phyloP scores from a whole-genome alignment of 176 grass and related monocot species.

The Zoysia pacifica region DNA sequence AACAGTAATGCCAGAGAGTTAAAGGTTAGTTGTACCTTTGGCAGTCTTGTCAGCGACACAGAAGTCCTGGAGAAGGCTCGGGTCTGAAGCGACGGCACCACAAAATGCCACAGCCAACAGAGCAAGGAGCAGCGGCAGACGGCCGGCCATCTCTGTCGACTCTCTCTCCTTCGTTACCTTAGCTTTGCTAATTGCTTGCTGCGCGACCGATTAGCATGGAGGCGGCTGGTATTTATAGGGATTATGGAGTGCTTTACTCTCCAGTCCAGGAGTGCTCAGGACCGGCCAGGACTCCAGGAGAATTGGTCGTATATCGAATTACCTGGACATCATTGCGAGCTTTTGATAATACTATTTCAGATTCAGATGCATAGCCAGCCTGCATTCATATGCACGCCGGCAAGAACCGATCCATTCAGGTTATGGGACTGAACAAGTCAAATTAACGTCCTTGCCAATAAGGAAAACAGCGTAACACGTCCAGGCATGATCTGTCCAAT shows the following conservation, averaged over 20 bases:
- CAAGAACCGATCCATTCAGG: neutral
- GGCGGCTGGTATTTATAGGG: neutral
- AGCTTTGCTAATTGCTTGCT: neutral
- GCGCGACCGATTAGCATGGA: neutral
- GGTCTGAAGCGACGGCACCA: neutral
- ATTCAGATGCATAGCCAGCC: neutral
- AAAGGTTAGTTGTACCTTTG: neutral
- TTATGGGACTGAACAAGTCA: neutral
- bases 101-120: neutral
- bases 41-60: conserved; percentile 10
- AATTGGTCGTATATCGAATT: neutral
- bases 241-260: neutral
- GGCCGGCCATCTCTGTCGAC: neutral
- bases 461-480: neutral
- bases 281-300: neutral
- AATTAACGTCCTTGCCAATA: neutral
- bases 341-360: neutral
- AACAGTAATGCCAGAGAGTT: neutral
- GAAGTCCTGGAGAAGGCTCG: conserved; percentile 8
- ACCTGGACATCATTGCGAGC: neutral
- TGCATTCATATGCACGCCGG: neutral
- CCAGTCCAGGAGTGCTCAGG: neutral
- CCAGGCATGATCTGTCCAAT: neutral
- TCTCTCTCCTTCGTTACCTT: neutral
- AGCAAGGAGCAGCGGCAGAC: neutral